Base-by-base conservation (phyloP, 2,329 filamentous ascomycete genomes). In the Lasiodiplodia gonubiensis region DNA sequence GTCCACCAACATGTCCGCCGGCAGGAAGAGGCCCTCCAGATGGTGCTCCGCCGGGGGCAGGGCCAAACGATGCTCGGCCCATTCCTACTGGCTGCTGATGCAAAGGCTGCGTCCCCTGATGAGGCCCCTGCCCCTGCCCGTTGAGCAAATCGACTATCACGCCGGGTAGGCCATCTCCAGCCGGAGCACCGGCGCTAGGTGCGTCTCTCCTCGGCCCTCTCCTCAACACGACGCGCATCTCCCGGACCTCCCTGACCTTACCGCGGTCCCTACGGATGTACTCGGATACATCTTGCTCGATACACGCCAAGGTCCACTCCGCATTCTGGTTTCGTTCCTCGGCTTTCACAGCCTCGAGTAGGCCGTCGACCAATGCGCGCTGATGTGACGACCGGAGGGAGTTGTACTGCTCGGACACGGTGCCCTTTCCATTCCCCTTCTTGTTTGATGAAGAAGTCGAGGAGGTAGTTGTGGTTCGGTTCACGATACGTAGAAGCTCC, bases 221-320 rank as follows among this genome's bases (percentile, higher is more conserved):
- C 64, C 39, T 57, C 64, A 66, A 35, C 33, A 66, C 49, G 8
- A 66, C 64, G n/a, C 53, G 25, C 39, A 66, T 57, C 52, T 66
- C 52, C 25, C 64, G n/a, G n/a, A 33, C 51, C 27, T 66, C 64
- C 7, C 53, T 18, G 27, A 49, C 16, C 25, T 16, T 35, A 8
- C 52, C 64, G 3, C n/a, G 30, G 2, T 27, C 64, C n/a, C 25
- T 46, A 30, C 39, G 30, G 33, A 57, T 33, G 21, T 57, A 39
- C 39, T 57, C 64, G 4, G 30, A 18, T 27, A 49, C 52, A 16
- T 66, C 64, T 39, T 48, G 37, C 64, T 54, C 42, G 12, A 66
- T 37, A 27, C 64, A 66, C 25, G 51, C 64, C 37, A 66, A n/a
- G 23, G n/a, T 49, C 64, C 64, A 66, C 23, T 57, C 64, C 1